phyloP scores from a whole-genome alignment of 352 stramenopile genomes.

The Phytophthora hibernalis region DNA sequence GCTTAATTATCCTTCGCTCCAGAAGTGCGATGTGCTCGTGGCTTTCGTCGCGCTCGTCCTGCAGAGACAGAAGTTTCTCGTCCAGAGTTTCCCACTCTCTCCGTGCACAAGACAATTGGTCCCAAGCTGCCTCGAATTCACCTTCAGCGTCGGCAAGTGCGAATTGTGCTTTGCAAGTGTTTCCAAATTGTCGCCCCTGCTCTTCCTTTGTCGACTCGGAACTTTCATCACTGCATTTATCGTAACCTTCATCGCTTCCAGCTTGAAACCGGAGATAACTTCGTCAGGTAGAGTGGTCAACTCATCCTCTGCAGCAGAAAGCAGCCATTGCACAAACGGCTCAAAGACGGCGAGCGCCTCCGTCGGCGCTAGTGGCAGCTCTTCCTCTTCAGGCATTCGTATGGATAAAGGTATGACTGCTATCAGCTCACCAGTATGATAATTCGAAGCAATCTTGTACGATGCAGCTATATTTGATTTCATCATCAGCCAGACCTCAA shows the following conservation, averaged over 20 bases:
- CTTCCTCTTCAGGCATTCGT: conserved; percentile 26
- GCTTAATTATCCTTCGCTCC: conserved; percentile 76
- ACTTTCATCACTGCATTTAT: neutral
- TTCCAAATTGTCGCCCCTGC: conserved; percentile 17
- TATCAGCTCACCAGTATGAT: conserved; percentile 17
- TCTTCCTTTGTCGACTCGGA: conserved; percentile 12
- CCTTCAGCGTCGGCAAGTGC: conserved; percentile 55
- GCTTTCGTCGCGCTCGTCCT: conserved; percentile 53
- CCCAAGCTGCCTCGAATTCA: conserved; percentile 52
- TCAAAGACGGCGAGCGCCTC: conserved; percentile 47
- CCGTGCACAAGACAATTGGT: conserved; percentile 55
- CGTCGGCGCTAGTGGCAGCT: conserved; percentile 44
- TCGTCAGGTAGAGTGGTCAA: conserved; percentile 43
- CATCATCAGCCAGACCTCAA: conserved; percentile 13
- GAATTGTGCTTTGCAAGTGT: conserved; percentile 26
- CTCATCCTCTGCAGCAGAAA: conserved; percentile 53
- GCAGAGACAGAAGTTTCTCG: conserved; percentile 47
- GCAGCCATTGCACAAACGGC: conserved; percentile 69
- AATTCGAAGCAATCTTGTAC: neutral
- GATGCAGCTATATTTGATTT: conserved; percentile 27
- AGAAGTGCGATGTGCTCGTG: conserved; percentile 62
- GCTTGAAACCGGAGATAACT: conserved; percentile 3
- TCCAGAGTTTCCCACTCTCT: conserved; percentile 55
- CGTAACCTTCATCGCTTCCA: conserved; percentile 6
- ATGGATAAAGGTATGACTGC: conserved; percentile 15